Evolutionary conservation across 2,329 filamentous ascomycete species (phyloP).

Genomic region (Fusarium penzigii): DNA sequence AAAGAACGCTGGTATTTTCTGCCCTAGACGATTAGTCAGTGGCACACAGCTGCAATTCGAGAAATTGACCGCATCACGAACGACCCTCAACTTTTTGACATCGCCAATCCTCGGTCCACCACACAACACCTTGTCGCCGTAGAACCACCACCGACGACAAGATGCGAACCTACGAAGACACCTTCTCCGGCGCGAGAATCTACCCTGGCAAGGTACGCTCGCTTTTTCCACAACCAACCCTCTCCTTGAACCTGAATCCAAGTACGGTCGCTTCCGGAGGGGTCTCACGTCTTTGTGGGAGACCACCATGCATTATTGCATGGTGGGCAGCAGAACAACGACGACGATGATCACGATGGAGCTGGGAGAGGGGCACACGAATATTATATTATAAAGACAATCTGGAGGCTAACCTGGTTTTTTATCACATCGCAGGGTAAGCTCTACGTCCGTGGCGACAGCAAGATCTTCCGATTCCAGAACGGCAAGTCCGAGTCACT

Average conservation of each 20-base stretch:
- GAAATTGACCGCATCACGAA: constrained; percentile 41
- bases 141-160: constrained; percentile 45
- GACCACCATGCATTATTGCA: constrained; percentile 16
- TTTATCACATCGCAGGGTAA: constrained; percentile 71
- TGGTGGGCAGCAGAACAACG: constrained; percentile 10
- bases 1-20: constrained; percentile 27
- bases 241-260: constrained; percentile 20
- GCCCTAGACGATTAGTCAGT: constrained; percentile 45
- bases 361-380: constrained; percentile 7
- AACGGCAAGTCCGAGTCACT: constrained; percentile 99
- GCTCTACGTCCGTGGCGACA: constrained; percentile 99
- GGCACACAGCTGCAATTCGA: constrained; percentile 42
- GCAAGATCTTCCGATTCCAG: constrained; percentile 99
- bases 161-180: constrained; percentile 69
- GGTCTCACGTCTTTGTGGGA: not conserved
- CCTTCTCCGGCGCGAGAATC: constrained; percentile 66
- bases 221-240: constrained; percentile 8
- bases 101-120: constrained; percentile 43
- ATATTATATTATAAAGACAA: constrained; percentile 10
- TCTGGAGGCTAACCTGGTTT: constrained; percentile 31
- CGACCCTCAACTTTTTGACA: constrained; percentile 37
- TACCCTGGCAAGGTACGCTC: constrained; percentile 67
- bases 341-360: constrained; percentile 10
- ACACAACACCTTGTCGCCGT: constrained; percentile 44
- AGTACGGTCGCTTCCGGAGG: no score